Percentiles rank a stretch among this genome's conserved stretches.
These are phyloP conservation scores for Cytospora paraplurivora DNA, from an alignment of 2,329 filamentous ascomycete genomes.

Conservation along the genomic window DNA sequence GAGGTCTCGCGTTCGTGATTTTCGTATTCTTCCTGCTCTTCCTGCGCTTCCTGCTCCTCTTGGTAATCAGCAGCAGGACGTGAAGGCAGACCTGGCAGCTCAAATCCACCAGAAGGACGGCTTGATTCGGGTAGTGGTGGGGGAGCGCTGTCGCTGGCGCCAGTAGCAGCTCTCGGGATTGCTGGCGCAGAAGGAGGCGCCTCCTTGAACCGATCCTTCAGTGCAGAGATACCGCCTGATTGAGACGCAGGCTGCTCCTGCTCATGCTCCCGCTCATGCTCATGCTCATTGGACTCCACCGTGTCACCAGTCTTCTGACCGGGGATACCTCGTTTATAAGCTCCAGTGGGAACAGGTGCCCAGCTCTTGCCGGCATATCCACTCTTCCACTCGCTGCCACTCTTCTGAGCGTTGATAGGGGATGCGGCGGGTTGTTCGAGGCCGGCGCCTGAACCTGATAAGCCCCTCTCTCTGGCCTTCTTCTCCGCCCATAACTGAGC, in stretches of 20 bases:
- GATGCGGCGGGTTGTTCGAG: conserved; percentile 49
- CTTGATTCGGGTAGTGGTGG: conserved; percentile 64
- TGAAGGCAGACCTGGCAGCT: conserved; percentile 75
- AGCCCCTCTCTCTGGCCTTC: conserved; percentile 78
- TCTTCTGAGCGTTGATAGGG: conserved; percentile 67
- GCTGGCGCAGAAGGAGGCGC: conserved; percentile 56
- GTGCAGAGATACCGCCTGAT: conserved; percentile 67
- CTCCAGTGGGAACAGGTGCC: conserved; percentile 77
- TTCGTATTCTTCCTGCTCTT: conserved; percentile 48
- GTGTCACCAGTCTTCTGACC: conserved; percentile 66
- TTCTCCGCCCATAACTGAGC: conserved; percentile 97
- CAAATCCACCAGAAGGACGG: conserved; percentile 74
- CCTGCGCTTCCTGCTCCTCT: conserved; percentile 58
- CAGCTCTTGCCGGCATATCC: conserved; percentile 88
- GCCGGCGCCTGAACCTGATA: conserved; percentile 47
- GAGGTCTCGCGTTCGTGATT: conserved; percentile 61
- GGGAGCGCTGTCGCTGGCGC: conserved; percentile 49
- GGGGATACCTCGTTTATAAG: conserved; percentile 65
- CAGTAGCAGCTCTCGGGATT: conserved; percentile 40
- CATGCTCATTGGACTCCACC: conserved; percentile 47
- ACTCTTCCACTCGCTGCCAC: conserved; percentile 85
- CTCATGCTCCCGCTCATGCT: conserved; percentile 52
- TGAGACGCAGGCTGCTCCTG: conserved; percentile 57
- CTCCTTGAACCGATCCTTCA: conserved; percentile 82
- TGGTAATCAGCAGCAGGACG: conserved; percentile 58